A percentile compares a stretch with the other conserved stretches of the same genome.
Conservation (phyloP, 495 filamentous ascomycete species). For the Hypoxylon lienhwacheense region DNA sequence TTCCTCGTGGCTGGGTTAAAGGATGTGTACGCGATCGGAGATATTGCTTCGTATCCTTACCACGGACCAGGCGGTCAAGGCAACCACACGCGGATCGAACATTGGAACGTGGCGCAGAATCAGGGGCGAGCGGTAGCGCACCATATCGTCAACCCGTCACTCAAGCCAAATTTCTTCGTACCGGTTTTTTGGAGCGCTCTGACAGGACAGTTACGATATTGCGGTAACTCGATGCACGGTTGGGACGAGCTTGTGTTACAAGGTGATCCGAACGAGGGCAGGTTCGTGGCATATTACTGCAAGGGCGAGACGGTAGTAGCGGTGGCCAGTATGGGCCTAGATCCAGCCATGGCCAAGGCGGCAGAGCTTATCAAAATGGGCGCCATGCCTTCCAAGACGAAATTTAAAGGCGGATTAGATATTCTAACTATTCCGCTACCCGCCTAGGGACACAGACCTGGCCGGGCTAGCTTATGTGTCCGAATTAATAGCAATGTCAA, state of each 20-base stretch:
- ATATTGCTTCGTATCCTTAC: constrained; percentile 95
- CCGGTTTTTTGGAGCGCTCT: constrained; percentile 97
- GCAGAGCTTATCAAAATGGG: constrained; percentile 83
- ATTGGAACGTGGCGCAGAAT: constrained; percentile 98
- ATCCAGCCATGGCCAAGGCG: constrained; percentile 81
- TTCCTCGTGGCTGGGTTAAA: constrained; percentile 73
- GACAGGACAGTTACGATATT: constrained; percentile 86
- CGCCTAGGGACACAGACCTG: constrained; percentile 25
- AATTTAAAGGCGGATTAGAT: constrained; percentile 74
- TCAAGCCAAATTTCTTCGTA: constrained; percentile 71
- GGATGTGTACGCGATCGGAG: constrained; percentile 90
- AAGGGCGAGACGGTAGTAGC: constrained; percentile 89
- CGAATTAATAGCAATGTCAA: too few relatives aligned
- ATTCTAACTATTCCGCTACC: constrained; percentile 60
- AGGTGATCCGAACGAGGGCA: constrained; percentile 75
- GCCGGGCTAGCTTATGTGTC: background rate
- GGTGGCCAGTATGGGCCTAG: constrained; percentile 85
- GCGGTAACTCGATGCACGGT: constrained; percentile 76
- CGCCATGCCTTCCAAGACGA: constrained; percentile 78
- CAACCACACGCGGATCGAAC: constrained; percentile 74
- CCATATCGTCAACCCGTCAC: constrained; percentile 66
- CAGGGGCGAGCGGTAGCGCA: constrained; percentile 74
- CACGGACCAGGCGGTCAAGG: constrained; percentile 82
- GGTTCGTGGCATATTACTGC: constrained; percentile 86
- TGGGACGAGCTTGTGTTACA: constrained; percentile 82